Evolutionary conservation across 805 yeast species (phyloP).

Genomic region (Candida hungchunana): DNA sequence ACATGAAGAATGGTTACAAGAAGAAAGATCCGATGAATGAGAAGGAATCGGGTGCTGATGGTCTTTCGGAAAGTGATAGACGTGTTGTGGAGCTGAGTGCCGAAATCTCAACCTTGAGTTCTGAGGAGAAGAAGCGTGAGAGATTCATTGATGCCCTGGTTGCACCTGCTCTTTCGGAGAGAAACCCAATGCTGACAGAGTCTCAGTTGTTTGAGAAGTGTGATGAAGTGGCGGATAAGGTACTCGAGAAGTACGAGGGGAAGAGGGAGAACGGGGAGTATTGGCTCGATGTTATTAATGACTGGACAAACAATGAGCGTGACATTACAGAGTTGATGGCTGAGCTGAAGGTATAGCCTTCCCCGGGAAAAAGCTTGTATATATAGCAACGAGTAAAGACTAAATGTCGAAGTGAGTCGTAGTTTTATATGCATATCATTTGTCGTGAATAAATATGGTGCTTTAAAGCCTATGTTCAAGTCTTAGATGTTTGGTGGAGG

Average conservation of each 20-base stretch:
- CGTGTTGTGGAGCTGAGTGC: conserved; percentile 10
- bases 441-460: conserved; percentile 8
- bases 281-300: conserved; percentile 18
- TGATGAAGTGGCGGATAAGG: conserved; percentile 3
- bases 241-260: conserved; percentile 6
- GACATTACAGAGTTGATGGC: conserved; percentile 7
- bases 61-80: conserved; percentile 5
- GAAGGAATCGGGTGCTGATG: neutral
- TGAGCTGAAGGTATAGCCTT: conserved; percentile 3
- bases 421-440: no score
- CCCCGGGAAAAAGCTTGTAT: neutral
- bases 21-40: neutral
- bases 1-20: conserved; percentile 3
- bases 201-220: conserved; percentile 7
- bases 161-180: conserved; percentile 6
- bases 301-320: conserved; percentile 13
- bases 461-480: neutral
- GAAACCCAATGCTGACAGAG: conserved; percentile 8
- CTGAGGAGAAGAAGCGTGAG: conserved; percentile 8
- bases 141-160: conserved; percentile 9
- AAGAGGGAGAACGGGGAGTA: conserved; percentile 5
- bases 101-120: conserved; percentile 4
- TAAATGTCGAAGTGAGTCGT: no score
- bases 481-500: conserved; percentile 20
- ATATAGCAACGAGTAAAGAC: no score